These are phyloP conservation scores for Viola odorata DNA, from an alignment of 345 rosid species.

Conservation along the genomic window DNA sequence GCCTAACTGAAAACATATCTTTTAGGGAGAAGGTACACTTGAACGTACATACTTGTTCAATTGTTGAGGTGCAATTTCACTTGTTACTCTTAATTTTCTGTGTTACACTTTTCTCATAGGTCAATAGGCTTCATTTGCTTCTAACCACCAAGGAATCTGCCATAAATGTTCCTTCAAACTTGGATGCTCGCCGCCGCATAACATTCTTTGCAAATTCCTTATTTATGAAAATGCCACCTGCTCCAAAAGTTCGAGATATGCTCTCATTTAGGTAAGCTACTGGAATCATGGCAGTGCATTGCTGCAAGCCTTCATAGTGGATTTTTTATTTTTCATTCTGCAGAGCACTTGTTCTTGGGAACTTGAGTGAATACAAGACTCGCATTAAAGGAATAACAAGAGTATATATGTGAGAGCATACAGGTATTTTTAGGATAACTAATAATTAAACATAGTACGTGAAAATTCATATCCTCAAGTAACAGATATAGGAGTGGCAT, in stretches of 20 bases:
- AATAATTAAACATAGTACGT: too few relatives aligned
- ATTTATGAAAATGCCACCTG: conserved; percentile 88
- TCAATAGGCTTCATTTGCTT: conserved; percentile 70
- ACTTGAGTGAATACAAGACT: too few relatives aligned
- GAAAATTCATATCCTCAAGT: too few relatives aligned
- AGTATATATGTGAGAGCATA: too few relatives aligned
- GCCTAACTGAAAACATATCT: conserved; percentile 15
- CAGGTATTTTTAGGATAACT: too few relatives aligned
- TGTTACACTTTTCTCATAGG: conserved; percentile 33
- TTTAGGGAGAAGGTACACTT: conserved; percentile 74
- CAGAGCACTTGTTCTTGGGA: too few relatives aligned
- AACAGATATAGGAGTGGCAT: too few relatives aligned
- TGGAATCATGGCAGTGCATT: not conserved
- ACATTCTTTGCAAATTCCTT: conserved; percentile 97
- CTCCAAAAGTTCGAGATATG: conserved; percentile 88
- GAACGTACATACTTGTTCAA: not conserved
- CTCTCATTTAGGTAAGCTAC: conserved; percentile 71
- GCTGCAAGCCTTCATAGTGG: too few relatives aligned
- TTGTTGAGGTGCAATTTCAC: conserved; percentile 3
- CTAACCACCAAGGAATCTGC: conserved; percentile 95
- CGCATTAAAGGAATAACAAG: too few relatives aligned
- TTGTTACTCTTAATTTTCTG: conserved; percentile 7
- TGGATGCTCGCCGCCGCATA: conserved; percentile 97
- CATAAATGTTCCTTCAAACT: conserved; percentile 80
- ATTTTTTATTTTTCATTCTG: too few relatives aligned